phyloP scores from a whole-genome alignment of 2,329 filamentous ascomycete species.

The Claviceps paspali region DNA sequence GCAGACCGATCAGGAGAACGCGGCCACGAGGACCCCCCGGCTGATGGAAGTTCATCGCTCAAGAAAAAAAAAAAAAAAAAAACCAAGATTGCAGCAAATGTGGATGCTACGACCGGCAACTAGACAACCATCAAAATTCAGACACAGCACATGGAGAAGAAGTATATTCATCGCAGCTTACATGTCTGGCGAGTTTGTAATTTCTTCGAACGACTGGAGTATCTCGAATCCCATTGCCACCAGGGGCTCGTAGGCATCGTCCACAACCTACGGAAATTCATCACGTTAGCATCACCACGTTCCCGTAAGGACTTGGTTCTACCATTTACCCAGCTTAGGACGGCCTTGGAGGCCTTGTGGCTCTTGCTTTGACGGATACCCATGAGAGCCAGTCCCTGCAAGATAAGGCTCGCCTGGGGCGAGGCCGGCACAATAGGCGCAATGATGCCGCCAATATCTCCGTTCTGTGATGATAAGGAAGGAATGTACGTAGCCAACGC shows the following conservation, averaged over 20 bases:
- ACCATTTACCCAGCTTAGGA: slow-evolving; percentile 69
- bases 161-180: slow-evolving; percentile 16
- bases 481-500: slow-evolving; percentile 56
- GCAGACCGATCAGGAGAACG: too few relatives aligned
- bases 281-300: slow-evolving; percentile 7
- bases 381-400: slow-evolving; percentile 66
- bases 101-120: neutral
- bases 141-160: neutral
- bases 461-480: slow-evolving; percentile 42
- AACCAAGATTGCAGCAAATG: neutral
- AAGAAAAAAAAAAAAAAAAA: too few relatives aligned
- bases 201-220: slow-evolving; percentile 68
- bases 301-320: neutral
- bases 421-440: slow-evolving; percentile 61
- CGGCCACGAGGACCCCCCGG: too few relatives aligned
- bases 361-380: slow-evolving; percentile 71
- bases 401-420: slow-evolving; percentile 51
- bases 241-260: slow-evolving; percentile 59
- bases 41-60: neutral
- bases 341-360: slow-evolving; percentile 55
- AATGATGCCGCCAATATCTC: slow-evolving; percentile 58
- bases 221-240: slow-evolving; percentile 68
- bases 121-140: neutral
- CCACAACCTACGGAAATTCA: slow-evolving; percentile 37
- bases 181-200: slow-evolving; percentile 47